These are phyloP conservation scores for Colletotrichum abscissum DNA, from an alignment of 2,329 filamentous ascomycete genomes.

Conservation along the genomic window DNA sequence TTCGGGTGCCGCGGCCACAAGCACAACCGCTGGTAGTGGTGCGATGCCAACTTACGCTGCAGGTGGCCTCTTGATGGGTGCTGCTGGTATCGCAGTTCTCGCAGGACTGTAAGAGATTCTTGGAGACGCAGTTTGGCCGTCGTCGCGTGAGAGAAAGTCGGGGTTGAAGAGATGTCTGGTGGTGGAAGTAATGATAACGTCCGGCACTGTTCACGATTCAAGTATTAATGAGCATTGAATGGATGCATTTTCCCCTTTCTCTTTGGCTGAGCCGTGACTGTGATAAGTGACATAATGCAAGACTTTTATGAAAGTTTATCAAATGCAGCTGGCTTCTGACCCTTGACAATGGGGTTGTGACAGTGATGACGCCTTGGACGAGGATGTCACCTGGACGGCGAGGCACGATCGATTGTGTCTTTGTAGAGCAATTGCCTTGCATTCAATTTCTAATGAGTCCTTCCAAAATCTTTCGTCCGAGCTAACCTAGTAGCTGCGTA, in stretches of 20 bases:
- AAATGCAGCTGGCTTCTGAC: background rate
- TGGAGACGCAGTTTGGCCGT: background rate
- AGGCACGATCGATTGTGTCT: background rate
- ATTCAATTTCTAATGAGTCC: background rate
- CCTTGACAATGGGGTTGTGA: too few relatives aligned
- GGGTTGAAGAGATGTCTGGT: background rate
- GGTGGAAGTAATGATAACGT: background rate
- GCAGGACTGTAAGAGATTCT: slow-evolving; percentile 40
- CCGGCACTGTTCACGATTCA: background rate
- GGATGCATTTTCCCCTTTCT: background rate
- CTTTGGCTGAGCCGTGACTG: background rate
- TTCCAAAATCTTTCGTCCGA: background rate
- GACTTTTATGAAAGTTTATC: too few relatives aligned
- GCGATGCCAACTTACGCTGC: slow-evolving; percentile 42
- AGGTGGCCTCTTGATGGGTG: slow-evolving; percentile 40
- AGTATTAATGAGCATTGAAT: slow-evolving; percentile 11
- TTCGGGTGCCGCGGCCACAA: slow-evolving; percentile 19
- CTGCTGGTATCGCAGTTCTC: slow-evolving; percentile 44
- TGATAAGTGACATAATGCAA: too few relatives aligned
- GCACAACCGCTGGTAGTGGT: slow-evolving; percentile 33
- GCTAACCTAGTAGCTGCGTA: background rate
- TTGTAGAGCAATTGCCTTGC: background rate
- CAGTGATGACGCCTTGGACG: background rate
- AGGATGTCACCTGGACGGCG: background rate
- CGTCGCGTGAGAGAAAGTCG: too few relatives aligned